phyloP scores from a whole-genome alignment of 2,329 filamentous ascomycete genomes.

The Calonectria hawksworthii region DNA sequence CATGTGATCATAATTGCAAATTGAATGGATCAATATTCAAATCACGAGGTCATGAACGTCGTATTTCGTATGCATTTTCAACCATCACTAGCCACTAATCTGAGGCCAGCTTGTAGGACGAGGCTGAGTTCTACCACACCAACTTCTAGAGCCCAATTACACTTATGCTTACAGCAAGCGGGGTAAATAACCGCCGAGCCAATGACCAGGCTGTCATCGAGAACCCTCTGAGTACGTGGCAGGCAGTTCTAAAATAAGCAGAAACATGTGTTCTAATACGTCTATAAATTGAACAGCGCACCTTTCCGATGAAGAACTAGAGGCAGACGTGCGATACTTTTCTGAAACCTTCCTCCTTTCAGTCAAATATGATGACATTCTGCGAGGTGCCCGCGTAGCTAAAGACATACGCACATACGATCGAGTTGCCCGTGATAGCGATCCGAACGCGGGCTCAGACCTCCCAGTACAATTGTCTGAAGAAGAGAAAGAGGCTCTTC shows the following conservation, averaged over 20 bases:
- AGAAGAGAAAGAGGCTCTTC: constrained; percentile 55
- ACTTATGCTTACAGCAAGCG: background rate
- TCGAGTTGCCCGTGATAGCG: constrained; percentile 49
- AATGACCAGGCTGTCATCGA: constrained; percentile 54
- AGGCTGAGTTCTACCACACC: background rate
- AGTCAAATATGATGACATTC: constrained; percentile 48
- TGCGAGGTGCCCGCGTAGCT: constrained; percentile 57
- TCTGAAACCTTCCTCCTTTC: constrained; percentile 44
- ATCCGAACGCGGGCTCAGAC: constrained; percentile 33
- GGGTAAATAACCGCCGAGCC: constrained; percentile 43
- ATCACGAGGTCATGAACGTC: background rate
- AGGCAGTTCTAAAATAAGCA: background rate
- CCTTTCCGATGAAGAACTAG: constrained; percentile 54
- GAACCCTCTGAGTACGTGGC: constrained; percentile 50
- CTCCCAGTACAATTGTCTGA: constrained; percentile 51
- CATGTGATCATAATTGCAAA: background rate
- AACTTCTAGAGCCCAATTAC: background rate
- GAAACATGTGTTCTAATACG: background rate
- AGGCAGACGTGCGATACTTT: constrained; percentile 53
- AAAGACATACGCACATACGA: constrained; percentile 57
- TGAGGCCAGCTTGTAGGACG: background rate
- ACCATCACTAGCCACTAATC: background rate
- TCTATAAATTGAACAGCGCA: constrained; percentile 46
- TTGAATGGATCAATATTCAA: background rate
- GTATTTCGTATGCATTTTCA: background rate